Base-by-base conservation (phyloP, 1,284 basidiomycete genomes). In the Fomes fomentarius region DNA sequence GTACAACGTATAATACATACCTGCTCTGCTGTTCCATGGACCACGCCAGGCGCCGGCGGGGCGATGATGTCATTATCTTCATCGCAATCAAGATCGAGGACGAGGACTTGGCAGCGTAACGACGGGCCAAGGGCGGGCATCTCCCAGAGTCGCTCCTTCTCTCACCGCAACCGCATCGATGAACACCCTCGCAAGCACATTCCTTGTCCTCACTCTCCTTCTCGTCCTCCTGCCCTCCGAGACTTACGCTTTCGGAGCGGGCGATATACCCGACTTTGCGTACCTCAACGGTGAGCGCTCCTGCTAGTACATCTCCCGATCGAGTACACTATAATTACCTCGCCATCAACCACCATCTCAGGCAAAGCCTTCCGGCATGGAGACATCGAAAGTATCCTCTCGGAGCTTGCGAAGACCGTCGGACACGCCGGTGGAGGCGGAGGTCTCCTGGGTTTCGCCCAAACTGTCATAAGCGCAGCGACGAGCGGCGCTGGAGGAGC, bases 361-460 rank as follows among this genome's bases (percentile, higher is more conserved):
- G 83, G 80, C 69, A 89, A 87, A 69, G 87, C 87, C 0, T 90
- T 85, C 71, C 77, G 87, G 50, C 88, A 90, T 75, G 87, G 88
- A 14, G 89, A 91, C 64, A 89, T 90, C 52, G 83, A 85, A 70
- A 80, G 78, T 58, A 77, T 84, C 54, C 75, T 87, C 22, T 75
- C 76, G 44, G 78, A 76, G 30, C 70, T 89, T 14, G 78, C 78
- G 52, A 89, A 89, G 68, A 74, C 76, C 35, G 80, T 77, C 21
- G 83, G 81, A 38, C 73, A 71, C 41, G 78, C 70, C 2, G 69
- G 71, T 15, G 77, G 77, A n/a, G 75, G 75, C 31, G 73, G 77
- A 14, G 75, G 79, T 31, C 62, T 84, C 26, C 63, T 84, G 22
- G 74, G 76, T 5, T 76, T 84, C 48, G 81, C 81, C 0, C 71